Percentiles rank a stretch among this genome's conserved stretches.
phyloP scores from a whole-genome alignment of 179 eudicot species.

The Silene noctiflora region DNA sequence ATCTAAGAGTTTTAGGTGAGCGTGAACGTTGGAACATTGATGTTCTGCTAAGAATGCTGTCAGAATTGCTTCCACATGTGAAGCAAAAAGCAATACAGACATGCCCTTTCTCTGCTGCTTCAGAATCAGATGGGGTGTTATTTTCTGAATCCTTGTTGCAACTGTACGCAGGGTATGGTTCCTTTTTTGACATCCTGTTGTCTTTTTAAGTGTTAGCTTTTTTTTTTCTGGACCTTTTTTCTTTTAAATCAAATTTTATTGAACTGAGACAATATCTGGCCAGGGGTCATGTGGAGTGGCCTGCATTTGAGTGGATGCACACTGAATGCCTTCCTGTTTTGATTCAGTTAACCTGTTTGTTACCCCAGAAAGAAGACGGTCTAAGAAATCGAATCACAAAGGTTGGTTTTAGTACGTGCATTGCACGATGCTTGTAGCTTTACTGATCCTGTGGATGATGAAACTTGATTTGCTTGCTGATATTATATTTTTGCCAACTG shows the following conservation, averaged over 20 bases:
- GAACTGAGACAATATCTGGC: constrained; percentile 28
- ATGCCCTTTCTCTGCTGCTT: constrained; percentile 65
- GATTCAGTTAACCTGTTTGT: constrained; percentile 69
- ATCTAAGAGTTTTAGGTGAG: constrained; percentile 86
- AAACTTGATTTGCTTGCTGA: constrained; percentile 8
- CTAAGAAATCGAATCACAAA: constrained; percentile 64
- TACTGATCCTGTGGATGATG: background rate
- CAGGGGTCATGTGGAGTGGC: constrained; percentile 91
- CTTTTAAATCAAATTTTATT: background rate
- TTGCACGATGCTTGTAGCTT: constrained; percentile 13
- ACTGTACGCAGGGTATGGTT: constrained; percentile 65
- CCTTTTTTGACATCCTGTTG: constrained; percentile 8
- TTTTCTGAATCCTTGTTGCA: constrained; percentile 70
- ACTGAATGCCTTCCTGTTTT: constrained; percentile 74
- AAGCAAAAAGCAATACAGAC: constrained; percentile 74
- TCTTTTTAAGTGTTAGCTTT: background rate
- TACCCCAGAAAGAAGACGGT: constrained; percentile 90
- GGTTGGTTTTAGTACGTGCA: constrained; percentile 36
- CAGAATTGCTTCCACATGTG: constrained; percentile 71
- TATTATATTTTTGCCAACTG: constrained; percentile 22
- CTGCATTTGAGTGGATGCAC: constrained; percentile 96
- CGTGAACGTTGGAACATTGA: constrained; percentile 98
- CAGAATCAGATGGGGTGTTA: constrained; percentile 47
- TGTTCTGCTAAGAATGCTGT: constrained; percentile 74
- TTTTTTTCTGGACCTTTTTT: background rate